phyloP scores from a whole-genome alignment of 768 basidiomycete species.

The Candolleomyces efflorescens region DNA sequence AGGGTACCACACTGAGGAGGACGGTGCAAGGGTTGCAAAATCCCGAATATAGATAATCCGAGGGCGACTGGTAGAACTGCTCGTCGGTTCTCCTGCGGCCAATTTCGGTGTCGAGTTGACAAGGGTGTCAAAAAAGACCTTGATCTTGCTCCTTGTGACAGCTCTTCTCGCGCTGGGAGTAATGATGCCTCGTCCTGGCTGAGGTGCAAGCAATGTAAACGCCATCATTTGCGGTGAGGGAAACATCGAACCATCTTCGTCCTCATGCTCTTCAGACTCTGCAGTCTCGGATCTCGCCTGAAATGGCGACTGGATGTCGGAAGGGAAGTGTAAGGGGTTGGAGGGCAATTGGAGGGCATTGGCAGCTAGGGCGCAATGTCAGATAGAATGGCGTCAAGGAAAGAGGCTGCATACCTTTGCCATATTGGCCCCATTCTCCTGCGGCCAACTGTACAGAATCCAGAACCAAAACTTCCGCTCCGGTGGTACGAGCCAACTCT shows the following conservation, averaged over 20 bases:
- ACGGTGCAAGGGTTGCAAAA: conserved; percentile 68
- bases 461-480: conserved; percentile 78
- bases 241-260: conserved; percentile 25
- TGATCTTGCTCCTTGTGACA: conserved; percentile 51
- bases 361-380: conserved; percentile 48
- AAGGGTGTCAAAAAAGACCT: conserved; percentile 72
- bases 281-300: conserved; percentile 27
- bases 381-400: not conserved
- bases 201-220: conserved; percentile 35
- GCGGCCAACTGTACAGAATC: conserved; percentile 84
- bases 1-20: conserved; percentile 77
- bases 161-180: conserved; percentile 38
- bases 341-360: conserved; percentile 60
- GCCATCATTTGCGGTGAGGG: conserved; percentile 36
- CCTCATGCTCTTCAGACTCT: conserved; percentile 44
- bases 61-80: conserved; percentile 30
- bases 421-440: conserved; percentile 84
- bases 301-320: conserved; percentile 18
- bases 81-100: conserved; percentile 5
- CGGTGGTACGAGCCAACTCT: conserved; percentile 68
- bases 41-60: conserved; percentile 85
- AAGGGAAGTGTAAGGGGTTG: conserved; percentile 73
- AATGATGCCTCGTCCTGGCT: conserved; percentile 36
- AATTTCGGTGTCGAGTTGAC: conserved; percentile 51
- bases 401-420: conserved; percentile 50